Conservation (phyloP, 1,284 basidiomycete species). For the Heliocybe sulcata region DNA sequence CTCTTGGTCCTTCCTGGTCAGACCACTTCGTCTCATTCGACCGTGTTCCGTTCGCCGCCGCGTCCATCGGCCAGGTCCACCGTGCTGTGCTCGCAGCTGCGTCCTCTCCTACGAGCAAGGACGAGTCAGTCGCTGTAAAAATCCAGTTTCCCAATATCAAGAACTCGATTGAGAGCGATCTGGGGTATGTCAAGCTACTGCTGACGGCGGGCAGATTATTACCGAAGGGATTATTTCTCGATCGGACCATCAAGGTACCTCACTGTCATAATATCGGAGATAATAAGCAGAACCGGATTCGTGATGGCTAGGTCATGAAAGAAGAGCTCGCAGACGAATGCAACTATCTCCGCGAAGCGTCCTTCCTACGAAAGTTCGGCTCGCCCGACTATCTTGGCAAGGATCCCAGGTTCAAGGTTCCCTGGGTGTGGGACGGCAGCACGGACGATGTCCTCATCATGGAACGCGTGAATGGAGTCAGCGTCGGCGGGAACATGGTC, state of each 20-base stretch:
- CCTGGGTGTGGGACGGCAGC: conserved; percentile 80
- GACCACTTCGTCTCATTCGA: conserved; percentile 73
- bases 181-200: conserved; percentile 82
- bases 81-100: conserved; percentile 53
- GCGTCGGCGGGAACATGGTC: conserved; percentile 65
- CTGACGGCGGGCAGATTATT: conserved; percentile 76
- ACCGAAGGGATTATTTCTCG: conserved; percentile 86
- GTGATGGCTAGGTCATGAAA: conserved; percentile 65
- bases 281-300: not conserved
- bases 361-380: conserved; percentile 62
- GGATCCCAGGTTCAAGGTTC: conserved; percentile 75
- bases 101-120: conserved; percentile 41
- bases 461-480: conserved; percentile 79
- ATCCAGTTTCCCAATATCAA: conserved; percentile 94
- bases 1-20: conserved; percentile 77
- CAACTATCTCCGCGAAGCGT: conserved; percentile 86
- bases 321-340: conserved; percentile 94
- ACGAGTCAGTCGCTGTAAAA: conserved; percentile 81
- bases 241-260: conserved; percentile 72
- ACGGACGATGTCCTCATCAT: conserved; percentile 85
- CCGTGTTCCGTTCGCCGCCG: conserved; percentile 88
- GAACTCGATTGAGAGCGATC: conserved; percentile 81
- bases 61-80: conserved; percentile 97
- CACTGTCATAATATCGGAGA: not conserved
- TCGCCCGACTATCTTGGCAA: conserved; percentile 40